These are phyloP conservation scores for Whalleya microplaca DNA, from an alignment of 2,329 filamentous ascomycete species.

Conservation along the genomic window DNA sequence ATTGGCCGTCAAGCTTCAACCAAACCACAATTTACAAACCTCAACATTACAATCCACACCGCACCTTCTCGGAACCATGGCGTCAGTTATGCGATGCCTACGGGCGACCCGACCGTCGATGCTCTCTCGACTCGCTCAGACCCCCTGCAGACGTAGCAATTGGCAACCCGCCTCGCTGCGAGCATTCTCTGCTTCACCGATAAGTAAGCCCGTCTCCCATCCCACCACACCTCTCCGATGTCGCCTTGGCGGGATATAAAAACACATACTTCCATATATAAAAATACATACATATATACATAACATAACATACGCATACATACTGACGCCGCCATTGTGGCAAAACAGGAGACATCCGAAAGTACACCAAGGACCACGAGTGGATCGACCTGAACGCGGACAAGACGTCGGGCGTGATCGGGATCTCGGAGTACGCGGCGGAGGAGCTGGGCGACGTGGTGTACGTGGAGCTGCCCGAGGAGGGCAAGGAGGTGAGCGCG, in stretches of 20 bases:
- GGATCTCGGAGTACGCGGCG: constrained; percentile 90
- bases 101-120: constrained; percentile 53
- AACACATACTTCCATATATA: not conserved
- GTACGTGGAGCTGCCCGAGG: constrained; percentile 88
- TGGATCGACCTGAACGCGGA: constrained; percentile 91
- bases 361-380: constrained; percentile 97
- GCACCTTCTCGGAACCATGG: constrained; percentile 34
- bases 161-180: constrained; percentile 46
- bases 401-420: constrained; percentile 78
- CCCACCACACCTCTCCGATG: constrained; percentile 40
- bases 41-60: not conserved
- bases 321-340: not conserved
- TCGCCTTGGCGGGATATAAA: constrained; percentile 33
- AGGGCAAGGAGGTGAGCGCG: constrained; percentile 67
- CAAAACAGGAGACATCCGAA: constrained; percentile 66
- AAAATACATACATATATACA: not conserved
- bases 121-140: constrained; percentile 45
- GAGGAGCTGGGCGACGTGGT: constrained; percentile 94
- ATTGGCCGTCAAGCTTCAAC: constrained; percentile 14
- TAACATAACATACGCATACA: not conserved
- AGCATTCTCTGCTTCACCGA: constrained; percentile 50
- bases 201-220: constrained; percentile 41
- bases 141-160: constrained; percentile 37
- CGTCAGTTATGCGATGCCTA: constrained; percentile 63
- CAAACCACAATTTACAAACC: constrained; percentile 3